These are phyloP conservation scores for Favolaschia claudopus DNA, from an alignment of 768 basidiomycete species.

Conservation along the genomic window DNA sequence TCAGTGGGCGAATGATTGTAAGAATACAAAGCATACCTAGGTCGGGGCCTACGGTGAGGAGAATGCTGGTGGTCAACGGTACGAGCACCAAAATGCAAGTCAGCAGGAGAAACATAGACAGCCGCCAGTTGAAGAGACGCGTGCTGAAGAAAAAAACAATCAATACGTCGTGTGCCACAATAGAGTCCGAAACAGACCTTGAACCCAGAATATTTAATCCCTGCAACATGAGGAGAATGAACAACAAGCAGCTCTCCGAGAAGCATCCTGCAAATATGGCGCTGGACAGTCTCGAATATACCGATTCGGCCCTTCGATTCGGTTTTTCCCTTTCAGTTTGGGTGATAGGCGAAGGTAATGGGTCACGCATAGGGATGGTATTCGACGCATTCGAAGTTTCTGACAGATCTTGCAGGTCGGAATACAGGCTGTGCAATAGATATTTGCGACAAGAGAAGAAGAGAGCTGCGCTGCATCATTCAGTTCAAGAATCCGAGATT, in stretches of 20 bases:
- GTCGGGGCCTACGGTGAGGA: constrained; percentile 54
- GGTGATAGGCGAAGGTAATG: constrained; percentile 30
- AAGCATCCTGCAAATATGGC: constrained; percentile 74
- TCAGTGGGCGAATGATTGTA: not conserved
- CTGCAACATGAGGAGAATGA: constrained; percentile 78
- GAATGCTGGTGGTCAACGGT: constrained; percentile 68
- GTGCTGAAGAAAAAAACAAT: constrained; percentile 46
- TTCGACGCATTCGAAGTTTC: constrained; percentile 21
- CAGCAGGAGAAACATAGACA: constrained; percentile 70
- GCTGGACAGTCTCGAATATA: constrained; percentile 66
- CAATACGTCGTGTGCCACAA: not conserved
- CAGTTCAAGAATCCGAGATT: no score
- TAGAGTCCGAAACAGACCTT: constrained; percentile 48
- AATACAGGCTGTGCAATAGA: constrained; percentile 64
- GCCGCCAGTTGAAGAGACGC: constrained; percentile 71
- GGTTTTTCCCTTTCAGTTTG: constrained; percentile 25
- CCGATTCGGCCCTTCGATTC: constrained; percentile 28
- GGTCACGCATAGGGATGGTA: constrained; percentile 24
- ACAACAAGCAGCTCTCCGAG: constrained; percentile 77
- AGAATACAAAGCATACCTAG: constrained; percentile 28
- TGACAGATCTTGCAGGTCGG: constrained; percentile 61
- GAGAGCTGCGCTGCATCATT: constrained; percentile 48
- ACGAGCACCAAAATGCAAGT: constrained; percentile 68
- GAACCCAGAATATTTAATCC: constrained; percentile 61
- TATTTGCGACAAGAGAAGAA: constrained; percentile 69